Conservation (phyloP, 148 eudicot genomes). For the Linanthus parryae region DNA sequence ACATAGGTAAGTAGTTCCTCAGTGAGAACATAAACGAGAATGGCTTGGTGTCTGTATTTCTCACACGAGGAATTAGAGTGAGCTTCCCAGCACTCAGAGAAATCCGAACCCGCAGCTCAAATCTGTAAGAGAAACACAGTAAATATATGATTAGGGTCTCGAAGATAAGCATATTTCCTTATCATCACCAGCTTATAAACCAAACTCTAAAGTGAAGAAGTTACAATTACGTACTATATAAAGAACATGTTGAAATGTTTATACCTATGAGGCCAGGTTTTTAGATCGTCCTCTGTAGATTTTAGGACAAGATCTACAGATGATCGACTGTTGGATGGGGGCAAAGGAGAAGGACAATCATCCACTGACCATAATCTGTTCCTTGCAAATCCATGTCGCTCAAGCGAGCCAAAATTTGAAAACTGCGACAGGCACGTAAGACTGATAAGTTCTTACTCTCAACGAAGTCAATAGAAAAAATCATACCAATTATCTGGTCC, state of each 20-base stretch:
- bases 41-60: slow-evolving; percentile 62
- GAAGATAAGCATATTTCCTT: too few species aligned
- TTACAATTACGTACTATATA: too few species aligned
- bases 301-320: slow-evolving; percentile 63
- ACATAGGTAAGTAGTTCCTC: slow-evolving; percentile 60
- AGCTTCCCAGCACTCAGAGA: slow-evolving; percentile 60
- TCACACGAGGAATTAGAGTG: slow-evolving; percentile 75
- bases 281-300: slow-evolving; percentile 65
- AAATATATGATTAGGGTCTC: not conserved
- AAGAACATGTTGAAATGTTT: not conserved
- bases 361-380: slow-evolving; percentile 79
- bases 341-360: slow-evolving; percentile 50
- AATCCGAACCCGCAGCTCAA: slow-evolving; percentile 69
- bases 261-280: slow-evolving; percentile 70
- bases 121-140: slow-evolving; percentile 32
- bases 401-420: slow-evolving; percentile 72
- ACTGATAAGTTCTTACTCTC: slow-evolving; percentile 13
- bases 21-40: slow-evolving; percentile 70
- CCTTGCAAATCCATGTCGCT: slow-evolving; percentile 86
- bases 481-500: not conserved
- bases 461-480: not conserved
- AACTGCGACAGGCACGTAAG: slow-evolving; percentile 31
- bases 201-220: not conserved
- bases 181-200: too few species aligned
- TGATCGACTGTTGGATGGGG: slow-evolving; percentile 52